A percentile compares a stretch with the other conserved stretches of the same genome.
Conservation (phyloP, 768 basidiomycete species). For the Clitopilus hobsonii region DNA sequence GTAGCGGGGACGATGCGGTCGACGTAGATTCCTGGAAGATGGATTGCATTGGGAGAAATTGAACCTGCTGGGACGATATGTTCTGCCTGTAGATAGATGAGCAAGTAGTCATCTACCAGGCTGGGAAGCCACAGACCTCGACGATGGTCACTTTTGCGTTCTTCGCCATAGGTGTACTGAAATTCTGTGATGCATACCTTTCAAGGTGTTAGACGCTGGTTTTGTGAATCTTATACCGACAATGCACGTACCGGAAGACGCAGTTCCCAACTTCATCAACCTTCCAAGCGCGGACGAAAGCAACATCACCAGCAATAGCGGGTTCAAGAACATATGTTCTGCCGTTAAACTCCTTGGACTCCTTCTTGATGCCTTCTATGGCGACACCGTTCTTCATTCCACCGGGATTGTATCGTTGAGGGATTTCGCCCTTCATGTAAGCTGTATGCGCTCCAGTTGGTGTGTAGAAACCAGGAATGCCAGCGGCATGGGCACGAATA, state of each 20-base stretch:
- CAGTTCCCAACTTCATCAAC: slow-evolving; percentile 89
- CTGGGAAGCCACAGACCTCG: slow-evolving; percentile 45
- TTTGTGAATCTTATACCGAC: not conserved
- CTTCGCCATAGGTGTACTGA: slow-evolving; percentile 81
- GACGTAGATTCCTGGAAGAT: slow-evolving; percentile 82
- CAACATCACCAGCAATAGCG: slow-evolving; percentile 75
- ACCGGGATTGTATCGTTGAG: slow-evolving; percentile 72
- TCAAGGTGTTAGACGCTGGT: not conserved
- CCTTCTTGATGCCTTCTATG: slow-evolving; percentile 71
- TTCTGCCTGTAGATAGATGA: slow-evolving; percentile 57
- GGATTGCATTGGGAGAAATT: slow-evolving; percentile 77
- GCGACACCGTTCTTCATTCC: slow-evolving; percentile 69
- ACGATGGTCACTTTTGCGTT: slow-evolving; percentile 89
- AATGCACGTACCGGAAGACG: slow-evolving; percentile 66
- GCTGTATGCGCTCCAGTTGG: slow-evolving; percentile 87
- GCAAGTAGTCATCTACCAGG: slow-evolving; percentile 1
- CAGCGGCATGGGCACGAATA: slow-evolving; percentile 83
- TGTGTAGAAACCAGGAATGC: slow-evolving; percentile 92
- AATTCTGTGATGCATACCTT: slow-evolving; percentile 87
- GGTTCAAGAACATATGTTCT: slow-evolving; percentile 78
- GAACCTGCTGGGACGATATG: slow-evolving; percentile 82
- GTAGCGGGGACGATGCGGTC: slow-evolving; percentile 84
- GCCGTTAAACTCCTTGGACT: slow-evolving; percentile 73
- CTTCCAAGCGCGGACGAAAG: slow-evolving; percentile 88
- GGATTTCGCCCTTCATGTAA: slow-evolving; percentile 74